Evolutionary conservation across 352 stramenopile genomes (phyloP).

Genomic region (Globisporangium yorkense): DNA sequence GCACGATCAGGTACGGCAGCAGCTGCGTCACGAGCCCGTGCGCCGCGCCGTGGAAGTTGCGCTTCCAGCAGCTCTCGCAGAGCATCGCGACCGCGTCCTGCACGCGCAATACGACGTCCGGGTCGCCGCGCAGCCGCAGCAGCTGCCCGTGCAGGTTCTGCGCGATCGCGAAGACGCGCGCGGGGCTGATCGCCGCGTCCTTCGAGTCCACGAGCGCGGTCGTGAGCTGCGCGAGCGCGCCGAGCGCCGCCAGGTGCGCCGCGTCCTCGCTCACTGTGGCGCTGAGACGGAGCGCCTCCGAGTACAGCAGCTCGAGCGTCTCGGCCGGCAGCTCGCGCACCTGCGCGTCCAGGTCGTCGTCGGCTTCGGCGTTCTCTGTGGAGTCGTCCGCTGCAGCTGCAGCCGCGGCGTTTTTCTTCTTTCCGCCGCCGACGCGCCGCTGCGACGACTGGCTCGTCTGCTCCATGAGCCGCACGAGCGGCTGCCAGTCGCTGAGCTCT

Average conservation of each 20-base stretch:
- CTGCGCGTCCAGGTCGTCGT: constrained; percentile 38
- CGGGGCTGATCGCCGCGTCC: constrained; percentile 32
- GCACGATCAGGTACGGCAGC: constrained; percentile 79
- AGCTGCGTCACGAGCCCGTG: constrained; percentile 79
- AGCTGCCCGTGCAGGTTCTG: constrained; percentile 67
- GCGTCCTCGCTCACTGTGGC: constrained; percentile 8
- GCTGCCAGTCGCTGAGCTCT: constrained; percentile 19
- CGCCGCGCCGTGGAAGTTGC: constrained; percentile 46
- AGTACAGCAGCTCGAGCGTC: constrained; percentile 48
- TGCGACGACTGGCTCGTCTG: constrained; percentile 18
- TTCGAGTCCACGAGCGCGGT: constrained; percentile 54
- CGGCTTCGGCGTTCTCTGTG: background rate
- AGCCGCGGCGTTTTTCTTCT: constrained; percentile 16
- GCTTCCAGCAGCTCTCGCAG: constrained; percentile 72
- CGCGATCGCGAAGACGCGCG: constrained; percentile 49
- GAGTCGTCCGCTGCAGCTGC: constrained; percentile 11
- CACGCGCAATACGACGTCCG: constrained; percentile 24
- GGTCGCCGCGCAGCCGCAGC: constrained; percentile 42
- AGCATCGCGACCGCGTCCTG: constrained; percentile 72
- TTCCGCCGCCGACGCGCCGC: constrained; percentile 18
- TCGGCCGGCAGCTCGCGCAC: constrained; percentile 41
- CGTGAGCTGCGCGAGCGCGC: constrained; percentile 48
- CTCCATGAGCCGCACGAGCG: constrained; percentile 28
- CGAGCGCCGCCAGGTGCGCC: constrained; percentile 27
- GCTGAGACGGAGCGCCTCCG: constrained; percentile 25